phyloP scores from a whole-genome alignment of 1,284 basidiomycete genomes.

The Nidula niveotomentosa region DNA sequence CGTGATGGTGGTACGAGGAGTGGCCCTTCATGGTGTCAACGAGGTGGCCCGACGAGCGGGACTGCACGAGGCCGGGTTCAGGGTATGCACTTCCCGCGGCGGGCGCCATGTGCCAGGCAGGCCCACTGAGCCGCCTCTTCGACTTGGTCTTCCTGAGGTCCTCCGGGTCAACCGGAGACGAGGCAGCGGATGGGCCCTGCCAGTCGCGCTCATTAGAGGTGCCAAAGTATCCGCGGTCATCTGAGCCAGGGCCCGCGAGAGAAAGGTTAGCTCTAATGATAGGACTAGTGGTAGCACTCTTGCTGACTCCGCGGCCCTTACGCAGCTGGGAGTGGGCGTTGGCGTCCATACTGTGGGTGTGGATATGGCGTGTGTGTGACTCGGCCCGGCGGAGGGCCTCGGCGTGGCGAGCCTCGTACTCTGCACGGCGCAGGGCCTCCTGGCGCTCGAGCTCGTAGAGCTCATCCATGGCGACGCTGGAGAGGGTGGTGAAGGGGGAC shows the following conservation, averaged over 20 bases:
- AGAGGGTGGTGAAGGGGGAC: constrained; percentile 73
- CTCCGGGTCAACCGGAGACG: constrained; percentile 3
- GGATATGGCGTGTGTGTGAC: constrained; percentile 54
- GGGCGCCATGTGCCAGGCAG: constrained; percentile 48
- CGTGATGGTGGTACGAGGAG: constrained; percentile 25
- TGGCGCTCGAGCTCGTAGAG: constrained; percentile 83
- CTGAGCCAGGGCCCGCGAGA: constrained; percentile 25
- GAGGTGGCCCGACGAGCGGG: constrained; percentile 42
- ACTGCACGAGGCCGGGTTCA: constrained; percentile 25
- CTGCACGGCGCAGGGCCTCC: constrained; percentile 80
- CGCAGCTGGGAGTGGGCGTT: background rate
- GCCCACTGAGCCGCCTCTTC: constrained; percentile 47
- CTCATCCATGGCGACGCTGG: constrained; percentile 83
- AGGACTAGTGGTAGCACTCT: constrained; percentile 74
- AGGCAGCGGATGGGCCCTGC: constrained; percentile 8
- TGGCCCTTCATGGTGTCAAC: constrained; percentile 31
- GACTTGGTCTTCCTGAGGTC: constrained; percentile 24
- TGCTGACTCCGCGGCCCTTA: constrained; percentile 37
- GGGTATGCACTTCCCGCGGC: constrained; percentile 21
- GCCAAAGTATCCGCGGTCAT: constrained; percentile 42
- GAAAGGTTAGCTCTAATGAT: constrained; percentile 47
- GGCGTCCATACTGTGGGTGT: constrained; percentile 5
- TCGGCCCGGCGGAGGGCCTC: constrained; percentile 83
- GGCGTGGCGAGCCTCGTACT: constrained; percentile 80
- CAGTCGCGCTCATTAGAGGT: constrained; percentile 37